Evolutionary conservation across 441 rosid genomes (phyloP).

Genomic region (Erodium chrysanthum): DNA sequence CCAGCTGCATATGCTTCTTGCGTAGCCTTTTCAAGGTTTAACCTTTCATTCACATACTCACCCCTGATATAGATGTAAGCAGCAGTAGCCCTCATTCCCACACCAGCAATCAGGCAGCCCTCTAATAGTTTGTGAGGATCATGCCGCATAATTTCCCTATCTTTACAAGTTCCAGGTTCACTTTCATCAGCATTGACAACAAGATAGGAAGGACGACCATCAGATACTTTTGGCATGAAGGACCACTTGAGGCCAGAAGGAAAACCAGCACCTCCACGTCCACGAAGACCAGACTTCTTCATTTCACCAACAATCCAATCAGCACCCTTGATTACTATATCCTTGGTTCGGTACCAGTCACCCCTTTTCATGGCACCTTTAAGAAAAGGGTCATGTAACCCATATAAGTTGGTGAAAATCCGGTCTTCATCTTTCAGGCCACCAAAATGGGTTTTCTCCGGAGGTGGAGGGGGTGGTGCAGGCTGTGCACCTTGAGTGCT

Average conservation of each 20-base stretch:
- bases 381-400: constrained; percentile 82
- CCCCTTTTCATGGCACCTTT: constrained; percentile 96
- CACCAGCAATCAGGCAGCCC: constrained; percentile 98
- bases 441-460: constrained; percentile 95
- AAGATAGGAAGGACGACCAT: constrained; percentile 95
- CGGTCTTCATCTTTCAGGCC: constrained; percentile 93
- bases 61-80: constrained; percentile 97
- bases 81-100: constrained; percentile 96
- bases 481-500: constrained; percentile 79
- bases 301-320: constrained; percentile 96
- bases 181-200: constrained; percentile 99
- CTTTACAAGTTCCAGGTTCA: constrained; percentile 99
- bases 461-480: constrained; percentile 78
- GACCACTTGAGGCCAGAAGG: constrained; percentile 99
- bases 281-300: constrained; percentile 93
- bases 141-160: constrained; percentile 95
- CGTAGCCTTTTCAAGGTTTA: constrained; percentile 69
- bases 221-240: constrained; percentile 95
- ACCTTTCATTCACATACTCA: constrained; percentile 86
- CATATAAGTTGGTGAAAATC: constrained; percentile 85
- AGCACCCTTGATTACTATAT: constrained; percentile 86
- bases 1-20: constrained; percentile 93
- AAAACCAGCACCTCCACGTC: constrained; percentile 99
- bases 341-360: constrained; percentile 93
- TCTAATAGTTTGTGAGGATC: constrained; percentile 95